phyloP scores from a whole-genome alignment of 495 filamentous ascomycete species.

The Tuber aestivum region DNA sequence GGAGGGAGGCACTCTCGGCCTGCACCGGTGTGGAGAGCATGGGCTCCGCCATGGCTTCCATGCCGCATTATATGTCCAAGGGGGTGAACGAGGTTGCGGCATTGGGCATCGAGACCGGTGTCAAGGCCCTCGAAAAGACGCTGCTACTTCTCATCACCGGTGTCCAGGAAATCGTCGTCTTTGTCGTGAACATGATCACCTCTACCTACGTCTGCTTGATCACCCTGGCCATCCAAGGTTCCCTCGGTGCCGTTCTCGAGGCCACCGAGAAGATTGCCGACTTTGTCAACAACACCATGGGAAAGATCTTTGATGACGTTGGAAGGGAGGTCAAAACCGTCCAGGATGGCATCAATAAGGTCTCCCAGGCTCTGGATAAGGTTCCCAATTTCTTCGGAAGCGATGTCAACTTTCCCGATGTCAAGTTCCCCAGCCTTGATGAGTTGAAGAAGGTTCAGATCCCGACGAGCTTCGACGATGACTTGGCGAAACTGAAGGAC shows the following conservation, averaged over 20 bases:
- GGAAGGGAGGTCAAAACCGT: slow-evolving; percentile 52
- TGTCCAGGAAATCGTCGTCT: slow-evolving; percentile 80
- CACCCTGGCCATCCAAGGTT: slow-evolving; percentile 69
- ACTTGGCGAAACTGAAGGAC: slow-evolving; percentile 61
- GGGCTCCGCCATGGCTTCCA: slow-evolving; percentile 92
- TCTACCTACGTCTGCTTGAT: slow-evolving; percentile 83
- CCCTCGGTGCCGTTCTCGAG: slow-evolving; percentile 60
- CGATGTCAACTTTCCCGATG: slow-evolving; percentile 44
- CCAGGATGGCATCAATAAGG: slow-evolving; percentile 56
- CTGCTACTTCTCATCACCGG: slow-evolving; percentile 70
- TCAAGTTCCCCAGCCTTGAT: slow-evolving; percentile 58
- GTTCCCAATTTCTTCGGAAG: slow-evolving; percentile 46
- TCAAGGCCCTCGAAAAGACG: slow-evolving; percentile 68
- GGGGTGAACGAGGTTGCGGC: slow-evolving; percentile 86
- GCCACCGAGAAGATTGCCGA: slow-evolving; percentile 65
- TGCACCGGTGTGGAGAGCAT: slow-evolving; percentile 90
- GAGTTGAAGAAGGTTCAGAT: slow-evolving; percentile 66
- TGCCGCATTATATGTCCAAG: slow-evolving; percentile 84
- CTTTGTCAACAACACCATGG: slow-evolving; percentile 67
- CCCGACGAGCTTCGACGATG: slow-evolving; percentile 56
- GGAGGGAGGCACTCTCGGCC: slow-evolving; percentile 72
- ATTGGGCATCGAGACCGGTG: slow-evolving; percentile 65
- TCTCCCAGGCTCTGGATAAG: slow-evolving; percentile 46
- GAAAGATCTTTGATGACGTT: slow-evolving; percentile 59
- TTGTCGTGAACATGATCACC: slow-evolving; percentile 82